Percentiles rank a stretch among this genome's conserved stretches.
phyloP scores from a whole-genome alignment of 495 filamentous ascomycete genomes.

The Xylaria sp. region DNA sequence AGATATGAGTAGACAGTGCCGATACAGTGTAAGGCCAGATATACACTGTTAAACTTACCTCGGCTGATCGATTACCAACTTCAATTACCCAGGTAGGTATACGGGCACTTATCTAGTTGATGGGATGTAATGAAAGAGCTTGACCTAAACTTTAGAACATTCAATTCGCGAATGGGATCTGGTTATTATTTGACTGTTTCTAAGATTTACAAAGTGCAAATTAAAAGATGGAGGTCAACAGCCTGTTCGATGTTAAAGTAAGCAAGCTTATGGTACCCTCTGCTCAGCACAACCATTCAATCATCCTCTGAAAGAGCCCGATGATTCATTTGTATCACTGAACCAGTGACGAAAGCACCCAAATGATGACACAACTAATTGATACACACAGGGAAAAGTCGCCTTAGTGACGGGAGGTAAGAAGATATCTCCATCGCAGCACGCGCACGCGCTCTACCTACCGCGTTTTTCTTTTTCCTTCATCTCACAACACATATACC shows the following conservation, averaged over 20 bases:
- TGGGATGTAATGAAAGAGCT: too few relatives aligned
- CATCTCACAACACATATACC: background rate
- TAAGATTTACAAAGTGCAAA: background rate
- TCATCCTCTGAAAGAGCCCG: background rate
- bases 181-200: too few relatives aligned
- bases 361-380: background rate
- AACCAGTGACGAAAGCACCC: background rate
- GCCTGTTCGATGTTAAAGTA: slow-evolving; percentile 67
- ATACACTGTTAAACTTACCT: background rate
- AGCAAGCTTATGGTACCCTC: slow-evolving; percentile 30
- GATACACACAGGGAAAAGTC: slow-evolving; percentile 43
- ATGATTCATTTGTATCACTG: background rate
- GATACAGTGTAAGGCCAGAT: background rate
- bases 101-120: too few relatives aligned
- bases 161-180: background rate
- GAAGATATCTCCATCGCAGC: background rate
- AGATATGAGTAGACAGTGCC: background rate
- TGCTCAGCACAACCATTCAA: background rate
- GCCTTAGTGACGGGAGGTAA: slow-evolving; percentile 49
- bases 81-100: too few relatives aligned
- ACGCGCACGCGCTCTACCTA: background rate
- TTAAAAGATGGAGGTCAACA: slow-evolving; percentile 59
- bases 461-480: background rate
- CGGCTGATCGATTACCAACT: background rate
- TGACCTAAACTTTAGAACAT: background rate